Evolutionary conservation across 805 yeast genomes (phyloP), one percentile per base, ranked within the genome.

Genomic region (Yamadazyma paraphyllophila): DNA sequence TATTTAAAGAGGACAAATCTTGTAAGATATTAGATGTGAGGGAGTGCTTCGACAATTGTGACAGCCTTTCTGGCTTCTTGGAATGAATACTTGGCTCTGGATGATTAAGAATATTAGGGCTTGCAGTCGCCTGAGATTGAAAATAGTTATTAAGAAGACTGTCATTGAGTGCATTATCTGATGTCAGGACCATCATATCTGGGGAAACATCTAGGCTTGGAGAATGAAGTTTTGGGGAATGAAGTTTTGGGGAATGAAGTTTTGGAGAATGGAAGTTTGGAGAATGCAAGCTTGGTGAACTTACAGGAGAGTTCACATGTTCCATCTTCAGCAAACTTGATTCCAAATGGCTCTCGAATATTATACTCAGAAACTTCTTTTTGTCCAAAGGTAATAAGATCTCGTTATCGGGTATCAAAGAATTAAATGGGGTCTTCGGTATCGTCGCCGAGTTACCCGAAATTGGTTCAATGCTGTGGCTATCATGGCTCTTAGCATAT

Each of bases 81-180:
- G 24, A 20, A 20, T 20, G 24, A 20, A 3, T 20, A 4, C 24
- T 20, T 20, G 24, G 6, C 6, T 20, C 24, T 20, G 44, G 16
- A 7, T 39, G 32, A 10, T 31, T 40, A 14, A 27, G 16, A 4
- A 6, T n/a, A 16, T 12, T 14, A 14, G 36, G 20, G 15, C 32
- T 27, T 8, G 26, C 27, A 17, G n/a, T n/a, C 12, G 11, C 10
- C 9, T 7, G 7, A 12, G 45, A 29, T 25, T 15, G 13, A 17
- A 35, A 4, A 15, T 39, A 35, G 24, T 46, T 45, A 30, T 46
- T 43, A n/a, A 46, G 5, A 12, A 46, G 20, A 31, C 49, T 46
- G 2, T 31, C 44, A 39, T 27, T 37, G 8, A 27, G 32, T 8
- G 4, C 41, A 13, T 25, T 27, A 4, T 37, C 40, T n/a, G 17